Base-by-base conservation (phyloP, 2,329 filamentous ascomycete species). In the Penicillium capsulatum region DNA sequence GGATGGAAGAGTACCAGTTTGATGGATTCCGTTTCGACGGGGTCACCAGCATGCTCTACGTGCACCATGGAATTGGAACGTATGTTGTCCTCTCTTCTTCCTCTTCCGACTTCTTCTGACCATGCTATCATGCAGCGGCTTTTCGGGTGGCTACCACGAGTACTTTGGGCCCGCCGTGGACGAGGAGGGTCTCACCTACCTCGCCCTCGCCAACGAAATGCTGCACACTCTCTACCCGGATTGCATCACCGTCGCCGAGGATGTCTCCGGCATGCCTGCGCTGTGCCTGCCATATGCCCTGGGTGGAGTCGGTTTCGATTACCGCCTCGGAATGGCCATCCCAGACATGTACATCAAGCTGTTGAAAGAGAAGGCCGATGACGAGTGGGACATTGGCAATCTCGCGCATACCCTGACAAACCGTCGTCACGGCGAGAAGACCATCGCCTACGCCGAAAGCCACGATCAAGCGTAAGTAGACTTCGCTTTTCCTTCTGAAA, bases 281-380 rank as follows among this genome's bases (percentile, higher is more conserved):
- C 74, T 98, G 33, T 97, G 92, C 65, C 68, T 98, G 26, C 81
- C 86, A 5, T 72, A 96, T 27, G 83, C 84, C 1, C 73, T 96
- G 2, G 92, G 92, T 13, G 92, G 92, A 47, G 81, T 97, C 53
- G 92, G 92, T 17, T 98, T 98, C 63, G 92, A 98, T 68, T 98
- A 98, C 67, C 81, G 92, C 52, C 79, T 98, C 20, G 90, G 90
- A 39, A 98, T 98, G 92, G 92, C 92, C 3, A 82, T 98, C 47
- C 92, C 92, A 3, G 92, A 98, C 65, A 86, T 98, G 80, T 98
- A 94, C 81, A 98, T 98, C 75, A 98, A 98, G 71, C 87, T 94
- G 61, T 68, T 97, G 46, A 98, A 98, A 67, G 92, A 98, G 69
- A 81, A 88, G 64, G 77, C 84, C 59, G 92, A 98, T 57, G 74